These are phyloP conservation scores for Priceomyces haplophilus DNA, from an alignment of 805 yeast genomes.

Conservation along the genomic window DNA sequence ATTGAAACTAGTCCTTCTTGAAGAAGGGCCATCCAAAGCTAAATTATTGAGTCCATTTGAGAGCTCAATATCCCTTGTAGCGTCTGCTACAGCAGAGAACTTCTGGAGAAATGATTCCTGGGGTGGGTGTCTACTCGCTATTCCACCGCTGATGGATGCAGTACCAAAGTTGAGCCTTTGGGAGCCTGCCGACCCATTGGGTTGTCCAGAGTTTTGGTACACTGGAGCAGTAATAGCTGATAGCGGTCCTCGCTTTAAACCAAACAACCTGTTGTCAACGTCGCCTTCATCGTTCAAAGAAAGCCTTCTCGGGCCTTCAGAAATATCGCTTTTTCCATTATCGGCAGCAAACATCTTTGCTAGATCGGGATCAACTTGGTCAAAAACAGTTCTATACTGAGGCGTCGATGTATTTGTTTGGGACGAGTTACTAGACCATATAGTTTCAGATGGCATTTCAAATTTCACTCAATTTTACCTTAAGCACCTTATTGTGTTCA, in stretches of 20 bases:
- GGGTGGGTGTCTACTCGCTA: constrained; percentile 45
- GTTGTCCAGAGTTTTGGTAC: constrained; percentile 21
- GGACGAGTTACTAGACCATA: constrained; percentile 37
- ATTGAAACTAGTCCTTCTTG: constrained; percentile 53
- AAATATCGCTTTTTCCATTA: constrained; percentile 9
- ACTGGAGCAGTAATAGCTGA: constrained; percentile 48
- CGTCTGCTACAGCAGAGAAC: constrained; percentile 64
- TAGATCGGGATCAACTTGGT: constrained; percentile 41
- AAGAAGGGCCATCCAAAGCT: constrained; percentile 26
- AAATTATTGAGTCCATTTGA: constrained; percentile 41
- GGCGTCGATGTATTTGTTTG: constrained; percentile 13
- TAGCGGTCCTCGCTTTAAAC: constrained; percentile 46
- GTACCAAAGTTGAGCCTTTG: constrained; percentile 47
- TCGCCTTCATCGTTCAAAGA: constrained; percentile 45
- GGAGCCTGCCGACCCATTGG: constrained; percentile 15
- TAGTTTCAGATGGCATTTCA: constrained; percentile 39
- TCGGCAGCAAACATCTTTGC: constrained; percentile 27
- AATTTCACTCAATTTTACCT: background rate
- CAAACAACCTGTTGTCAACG: constrained; percentile 41
- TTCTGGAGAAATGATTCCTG: constrained; percentile 56
- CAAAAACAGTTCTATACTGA: constrained; percentile 32
- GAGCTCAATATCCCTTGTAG: constrained; percentile 62
- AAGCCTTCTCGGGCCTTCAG: constrained; percentile 28
- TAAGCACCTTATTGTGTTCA: background rate
- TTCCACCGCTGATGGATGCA: constrained; percentile 60